These are phyloP conservation scores for Harringtonia lauricola DNA, from an alignment of 2,329 filamentous ascomycete genomes.

Conservation along the genomic window DNA sequence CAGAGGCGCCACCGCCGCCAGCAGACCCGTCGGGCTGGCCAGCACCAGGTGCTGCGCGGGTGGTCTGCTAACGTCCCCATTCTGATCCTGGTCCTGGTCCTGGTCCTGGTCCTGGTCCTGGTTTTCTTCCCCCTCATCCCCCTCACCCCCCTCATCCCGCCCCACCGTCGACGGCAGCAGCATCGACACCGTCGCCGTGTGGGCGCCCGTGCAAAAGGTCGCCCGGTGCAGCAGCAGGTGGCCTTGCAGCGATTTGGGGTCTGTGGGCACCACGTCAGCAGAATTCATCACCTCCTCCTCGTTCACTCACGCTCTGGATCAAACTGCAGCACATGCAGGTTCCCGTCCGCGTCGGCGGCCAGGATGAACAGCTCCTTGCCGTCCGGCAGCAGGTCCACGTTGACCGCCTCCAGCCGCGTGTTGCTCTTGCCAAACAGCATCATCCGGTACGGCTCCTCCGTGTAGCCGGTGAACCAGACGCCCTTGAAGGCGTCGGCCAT, in stretches of 20 bases:
- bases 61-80: slow-evolving; percentile 22
- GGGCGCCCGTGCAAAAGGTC: slow-evolving; percentile 75
- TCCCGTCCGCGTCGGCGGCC: slow-evolving; percentile 72
- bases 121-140: neutral
- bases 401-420: slow-evolving; percentile 64
- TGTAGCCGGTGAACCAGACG: slow-evolving; percentile 92
- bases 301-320: slow-evolving; percentile 81
- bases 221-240: slow-evolving; percentile 77
- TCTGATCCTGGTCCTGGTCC: slow-evolving; percentile 11
- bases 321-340: slow-evolving; percentile 83
- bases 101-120: neutral
- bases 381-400: slow-evolving; percentile 81
- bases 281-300: too few relatives aligned
- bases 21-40: slow-evolving; percentile 48
- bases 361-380: slow-evolving; percentile 74
- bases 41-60: slow-evolving; percentile 10
- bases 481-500: slow-evolving; percentile 89
- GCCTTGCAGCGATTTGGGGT: slow-evolving; percentile 86
- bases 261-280: slow-evolving; percentile 34
- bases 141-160: neutral
- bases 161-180: slow-evolving; percentile 55
- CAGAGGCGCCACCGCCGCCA: slow-evolving; percentile 68
- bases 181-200: slow-evolving; percentile 63
- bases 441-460: slow-evolving; percentile 94
- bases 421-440: slow-evolving; percentile 82